Conservation (phyloP, 2,329 filamentous ascomycete genomes). For the Scedosporium apiospermum region DNA sequence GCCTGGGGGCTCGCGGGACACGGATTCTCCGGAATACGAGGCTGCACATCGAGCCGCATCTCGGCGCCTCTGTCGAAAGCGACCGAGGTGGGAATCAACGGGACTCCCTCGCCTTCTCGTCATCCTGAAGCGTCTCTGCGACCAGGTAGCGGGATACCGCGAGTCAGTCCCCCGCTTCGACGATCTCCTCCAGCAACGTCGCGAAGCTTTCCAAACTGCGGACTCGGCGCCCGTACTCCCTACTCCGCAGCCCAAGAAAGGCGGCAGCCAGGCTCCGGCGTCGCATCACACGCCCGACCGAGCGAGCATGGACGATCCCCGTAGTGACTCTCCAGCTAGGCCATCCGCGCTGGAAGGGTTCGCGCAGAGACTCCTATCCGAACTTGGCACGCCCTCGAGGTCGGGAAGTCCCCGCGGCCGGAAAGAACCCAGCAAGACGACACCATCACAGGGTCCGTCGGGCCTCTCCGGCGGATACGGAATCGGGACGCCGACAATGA, state of each 20-base stretch:
- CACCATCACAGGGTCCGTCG: conserved; percentile 6
- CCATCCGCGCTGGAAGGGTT: conserved; percentile 50
- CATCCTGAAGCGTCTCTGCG: conserved; percentile 49
- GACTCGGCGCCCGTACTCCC: conserved; percentile 22
- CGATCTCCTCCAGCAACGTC: conserved; percentile 56
- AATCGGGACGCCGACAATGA: conserved; percentile 19
- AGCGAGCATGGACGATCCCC: conserved; percentile 7
- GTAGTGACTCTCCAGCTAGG: conserved; percentile 35
- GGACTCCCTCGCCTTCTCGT: conserved; percentile 44
- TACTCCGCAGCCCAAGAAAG: conserved; percentile 14
- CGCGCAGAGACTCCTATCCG: conserved; percentile 52
- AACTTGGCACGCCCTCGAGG: conserved; percentile 45
- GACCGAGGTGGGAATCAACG: conserved; percentile 42
- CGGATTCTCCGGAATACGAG: conserved; percentile 26
- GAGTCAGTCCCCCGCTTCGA: conserved; percentile 62
- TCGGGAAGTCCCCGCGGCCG: conserved; percentile 39
- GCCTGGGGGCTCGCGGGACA: background rate
- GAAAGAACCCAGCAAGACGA: conserved; percentile 25
- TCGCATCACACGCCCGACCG: conserved; percentile 19
- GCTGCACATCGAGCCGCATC: conserved; percentile 13
- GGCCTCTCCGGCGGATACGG: conserved; percentile 17
- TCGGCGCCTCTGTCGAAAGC: conserved; percentile 31
- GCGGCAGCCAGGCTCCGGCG: conserved; percentile 31
- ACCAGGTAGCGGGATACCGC: conserved; percentile 54
- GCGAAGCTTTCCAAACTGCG: conserved; percentile 54